phyloP scores from a whole-genome alignment of 805 yeast species.

The Zygosaccharomyces bailii region DNA sequence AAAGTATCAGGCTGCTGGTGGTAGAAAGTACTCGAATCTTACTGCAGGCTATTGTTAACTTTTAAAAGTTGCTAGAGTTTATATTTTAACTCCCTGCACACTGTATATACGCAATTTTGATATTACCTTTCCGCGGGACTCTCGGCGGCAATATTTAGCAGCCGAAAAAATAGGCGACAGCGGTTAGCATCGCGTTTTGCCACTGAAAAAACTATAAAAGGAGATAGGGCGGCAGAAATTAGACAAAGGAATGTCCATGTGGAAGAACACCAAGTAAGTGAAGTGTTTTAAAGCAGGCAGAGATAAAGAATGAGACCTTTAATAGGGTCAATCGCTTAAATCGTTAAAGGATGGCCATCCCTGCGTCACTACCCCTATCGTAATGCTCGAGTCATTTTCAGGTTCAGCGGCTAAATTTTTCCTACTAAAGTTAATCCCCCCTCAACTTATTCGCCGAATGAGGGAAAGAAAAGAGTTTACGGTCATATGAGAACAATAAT shows the following conservation, averaged over 20 bases:
- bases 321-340: too few species aligned
- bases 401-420: neutral
- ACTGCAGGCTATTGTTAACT: too few species aligned
- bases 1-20: neutral
- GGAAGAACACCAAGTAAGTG: neutral
- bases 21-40: neutral
- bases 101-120: too few species aligned
- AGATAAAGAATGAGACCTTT: neutral
- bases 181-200: neutral
- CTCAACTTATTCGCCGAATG: too few species aligned
- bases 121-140: neutral
- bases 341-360: too few species aligned
- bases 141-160: slow-evolving; percentile 2
- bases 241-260: neutral
- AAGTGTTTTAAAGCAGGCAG: neutral
- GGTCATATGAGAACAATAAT: too few species aligned
- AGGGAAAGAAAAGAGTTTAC: too few species aligned
- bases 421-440: too few species aligned
- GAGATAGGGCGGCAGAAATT: too few species aligned
- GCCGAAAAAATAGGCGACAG: neutral
- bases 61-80: too few species aligned
- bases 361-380: neutral
- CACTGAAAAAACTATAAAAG: neutral
- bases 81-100: too few species aligned
- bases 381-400: neutral